A percentile compares a stretch with the other conserved stretches of the same genome.
phyloP scores from a whole-genome alignment of 2,329 filamentous ascomycete genomes.

The Ceratocystis alfenasii region DNA sequence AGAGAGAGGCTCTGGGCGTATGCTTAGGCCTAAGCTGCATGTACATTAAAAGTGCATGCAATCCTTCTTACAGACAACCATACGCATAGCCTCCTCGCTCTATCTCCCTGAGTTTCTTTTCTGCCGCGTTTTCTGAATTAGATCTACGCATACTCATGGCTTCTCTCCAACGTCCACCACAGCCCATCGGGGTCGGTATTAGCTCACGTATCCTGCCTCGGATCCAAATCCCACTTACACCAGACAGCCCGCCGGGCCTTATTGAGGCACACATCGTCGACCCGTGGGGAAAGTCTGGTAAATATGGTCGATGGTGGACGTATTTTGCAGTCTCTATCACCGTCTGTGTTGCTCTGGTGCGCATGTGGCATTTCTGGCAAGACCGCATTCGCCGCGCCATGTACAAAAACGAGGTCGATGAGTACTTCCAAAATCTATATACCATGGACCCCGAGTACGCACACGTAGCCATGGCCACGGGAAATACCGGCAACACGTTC shows the following conservation, averaged over 20 bases:
- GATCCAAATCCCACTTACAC: slow-evolving; percentile 48
- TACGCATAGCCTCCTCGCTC: not conserved
- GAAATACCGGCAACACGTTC: slow-evolving; percentile 37
- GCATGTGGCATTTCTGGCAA: slow-evolving; percentile 80
- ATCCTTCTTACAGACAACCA: not conserved
- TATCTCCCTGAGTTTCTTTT: not conserved
- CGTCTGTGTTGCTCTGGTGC: slow-evolving; percentile 52
- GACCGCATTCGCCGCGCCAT: slow-evolving; percentile 85
- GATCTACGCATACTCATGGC: not conserved
- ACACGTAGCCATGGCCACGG: slow-evolving; percentile 38
- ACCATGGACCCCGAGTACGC: slow-evolving; percentile 39
- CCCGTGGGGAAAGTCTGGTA: slow-evolving; percentile 68
- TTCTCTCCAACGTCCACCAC: slow-evolving; percentile 33
- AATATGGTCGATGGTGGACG: slow-evolving; percentile 79
- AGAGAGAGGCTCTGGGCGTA: not conserved
- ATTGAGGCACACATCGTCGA: slow-evolving; percentile 55
- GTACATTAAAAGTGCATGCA: not conserved
- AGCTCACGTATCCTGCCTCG: not conserved
- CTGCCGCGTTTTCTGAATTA: not conserved
- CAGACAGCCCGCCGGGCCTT: slow-evolving; percentile 48
- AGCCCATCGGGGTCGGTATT: not conserved
- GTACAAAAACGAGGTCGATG: slow-evolving; percentile 61
- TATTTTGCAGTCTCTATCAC: slow-evolving; percentile 72
- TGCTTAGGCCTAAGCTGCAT: not conserved
- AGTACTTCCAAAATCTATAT: slow-evolving; percentile 47